Conservation (phyloP, 495 filamentous ascomycete species). For the Usnea hakonensis region DNA sequence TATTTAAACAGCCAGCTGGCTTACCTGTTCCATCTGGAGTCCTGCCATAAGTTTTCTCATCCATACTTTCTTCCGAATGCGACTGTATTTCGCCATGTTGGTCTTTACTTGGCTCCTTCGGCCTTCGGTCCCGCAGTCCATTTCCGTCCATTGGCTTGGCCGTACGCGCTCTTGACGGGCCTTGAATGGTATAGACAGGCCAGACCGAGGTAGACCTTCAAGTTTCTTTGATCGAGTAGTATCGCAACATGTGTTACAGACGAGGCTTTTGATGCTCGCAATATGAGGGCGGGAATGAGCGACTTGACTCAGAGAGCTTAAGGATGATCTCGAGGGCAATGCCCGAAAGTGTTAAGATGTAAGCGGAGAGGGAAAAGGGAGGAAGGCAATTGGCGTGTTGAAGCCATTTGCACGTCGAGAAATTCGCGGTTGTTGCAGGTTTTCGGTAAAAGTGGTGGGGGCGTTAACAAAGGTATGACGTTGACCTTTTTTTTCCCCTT, state of each 20-base stretch:
- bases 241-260: not conserved
- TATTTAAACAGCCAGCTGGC: constrained; percentile 26
- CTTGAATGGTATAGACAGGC: not conserved
- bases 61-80: constrained; percentile 39
- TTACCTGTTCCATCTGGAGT: constrained; percentile 85
- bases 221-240: not conserved
- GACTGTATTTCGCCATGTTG: constrained; percentile 41
- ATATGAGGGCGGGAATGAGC: not conserved
- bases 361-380: not conserved
- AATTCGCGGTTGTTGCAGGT: constrained; percentile 1
- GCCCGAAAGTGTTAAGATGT: not conserved
- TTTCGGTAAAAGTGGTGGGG: constrained; percentile 4
- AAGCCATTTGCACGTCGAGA: constrained; percentile 4
- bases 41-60: constrained; percentile 77
- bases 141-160: constrained; percentile 5
- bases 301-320: not conserved
- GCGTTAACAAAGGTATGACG: not conserved
- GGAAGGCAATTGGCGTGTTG: constrained; percentile 5
- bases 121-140: constrained; percentile 19
- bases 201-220: not conserved
- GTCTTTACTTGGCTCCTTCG: constrained; percentile 43
- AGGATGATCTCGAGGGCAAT: constrained; percentile 3
- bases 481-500: not conserved
- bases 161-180: not conserved
- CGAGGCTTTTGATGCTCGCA: not conserved